Evolutionary conservation across 2,329 filamentous ascomycete genomes (phyloP).

Genomic region (Penicillium sp.): DNA sequence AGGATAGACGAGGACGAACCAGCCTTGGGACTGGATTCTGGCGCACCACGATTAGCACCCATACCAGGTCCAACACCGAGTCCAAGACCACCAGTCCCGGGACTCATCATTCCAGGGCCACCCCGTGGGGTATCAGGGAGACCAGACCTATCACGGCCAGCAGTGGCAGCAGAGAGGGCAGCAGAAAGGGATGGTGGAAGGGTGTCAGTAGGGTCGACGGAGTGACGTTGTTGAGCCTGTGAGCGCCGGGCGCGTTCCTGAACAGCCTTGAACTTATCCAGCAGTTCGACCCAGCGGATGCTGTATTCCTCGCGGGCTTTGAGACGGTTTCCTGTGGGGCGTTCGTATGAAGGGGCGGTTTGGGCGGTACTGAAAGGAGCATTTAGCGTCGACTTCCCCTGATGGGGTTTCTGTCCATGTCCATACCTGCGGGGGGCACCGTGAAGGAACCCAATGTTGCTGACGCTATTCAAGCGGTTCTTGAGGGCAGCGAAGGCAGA

Average conservation of each 20-base stretch:
- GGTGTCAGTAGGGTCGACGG: slow-evolving; percentile 54
- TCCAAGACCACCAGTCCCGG: slow-evolving; percentile 45
- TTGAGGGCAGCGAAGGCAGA: slow-evolving; percentile 95
- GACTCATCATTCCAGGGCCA: slow-evolving; percentile 24
- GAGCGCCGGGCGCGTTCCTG: slow-evolving; percentile 80
- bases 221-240: slow-evolving; percentile 51
- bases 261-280: slow-evolving; percentile 91
- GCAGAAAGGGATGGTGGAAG: slow-evolving; percentile 39
- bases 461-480: slow-evolving; percentile 94
- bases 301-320: slow-evolving; percentile 79
- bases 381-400: slow-evolving; percentile 18
- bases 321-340: slow-evolving; percentile 67
- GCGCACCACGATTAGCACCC: slow-evolving; percentile 40
- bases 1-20: slow-evolving; percentile 23
- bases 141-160: slow-evolving; percentile 32
- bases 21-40: slow-evolving; percentile 18
- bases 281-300: slow-evolving; percentile 87
- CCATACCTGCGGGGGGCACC: slow-evolving; percentile 75
- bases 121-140: slow-evolving; percentile 37
- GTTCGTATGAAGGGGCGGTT: slow-evolving; percentile 60
- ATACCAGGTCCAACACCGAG: slow-evolving; percentile 16
- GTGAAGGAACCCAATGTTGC: slow-evolving; percentile 93
- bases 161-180: slow-evolving; percentile 31
- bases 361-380: slow-evolving; percentile 15
- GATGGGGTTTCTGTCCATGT: slow-evolving; percentile 33